Conservation (phyloP, 306 rosid genomes). For the Pterocarpus santalinus region DNA sequence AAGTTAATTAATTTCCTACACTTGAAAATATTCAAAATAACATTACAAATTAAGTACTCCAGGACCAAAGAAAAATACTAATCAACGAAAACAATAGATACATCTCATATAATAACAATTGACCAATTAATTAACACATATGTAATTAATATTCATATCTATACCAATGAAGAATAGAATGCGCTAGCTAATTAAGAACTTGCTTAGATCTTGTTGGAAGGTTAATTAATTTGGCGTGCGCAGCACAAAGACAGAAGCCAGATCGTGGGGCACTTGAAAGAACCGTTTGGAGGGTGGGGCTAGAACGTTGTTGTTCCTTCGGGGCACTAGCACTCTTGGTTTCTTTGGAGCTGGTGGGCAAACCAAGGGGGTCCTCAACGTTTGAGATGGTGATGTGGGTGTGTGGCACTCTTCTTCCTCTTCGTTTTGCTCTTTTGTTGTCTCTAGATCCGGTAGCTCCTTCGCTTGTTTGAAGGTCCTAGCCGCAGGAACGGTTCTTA, state of each 20-base stretch:
- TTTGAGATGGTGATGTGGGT: slow-evolving; percentile 55
- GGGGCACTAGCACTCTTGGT: slow-evolving; percentile 36
- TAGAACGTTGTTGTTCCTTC: background rate
- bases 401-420: slow-evolving; percentile 56
- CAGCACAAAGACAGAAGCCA: slow-evolving; percentile 52
- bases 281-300: slow-evolving; percentile 36
- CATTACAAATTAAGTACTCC: background rate
- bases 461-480: slow-evolving; percentile 20
- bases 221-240: slow-evolving; percentile 8
- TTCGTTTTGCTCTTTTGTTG: slow-evolving; percentile 38
- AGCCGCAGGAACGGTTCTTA: slow-evolving; percentile 39
- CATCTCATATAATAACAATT: background rate
- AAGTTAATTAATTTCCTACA: background rate
- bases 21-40: background rate
- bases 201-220: slow-evolving; percentile 52
- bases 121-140: background rate
- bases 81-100: background rate
- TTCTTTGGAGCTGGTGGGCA: slow-evolving; percentile 83
- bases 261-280: slow-evolving; percentile 64
- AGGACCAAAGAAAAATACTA: background rate
- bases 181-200: slow-evolving; percentile 29
- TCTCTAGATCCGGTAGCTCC: slow-evolving; percentile 4
- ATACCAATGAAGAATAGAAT: slow-evolving; percentile 3
- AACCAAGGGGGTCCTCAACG: slow-evolving; percentile 41
- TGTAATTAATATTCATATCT: background rate